Evolutionary conservation across 371 early-diverging fungal species (phyloP).

Genomic region (Zychaea mexicana): DNA sequence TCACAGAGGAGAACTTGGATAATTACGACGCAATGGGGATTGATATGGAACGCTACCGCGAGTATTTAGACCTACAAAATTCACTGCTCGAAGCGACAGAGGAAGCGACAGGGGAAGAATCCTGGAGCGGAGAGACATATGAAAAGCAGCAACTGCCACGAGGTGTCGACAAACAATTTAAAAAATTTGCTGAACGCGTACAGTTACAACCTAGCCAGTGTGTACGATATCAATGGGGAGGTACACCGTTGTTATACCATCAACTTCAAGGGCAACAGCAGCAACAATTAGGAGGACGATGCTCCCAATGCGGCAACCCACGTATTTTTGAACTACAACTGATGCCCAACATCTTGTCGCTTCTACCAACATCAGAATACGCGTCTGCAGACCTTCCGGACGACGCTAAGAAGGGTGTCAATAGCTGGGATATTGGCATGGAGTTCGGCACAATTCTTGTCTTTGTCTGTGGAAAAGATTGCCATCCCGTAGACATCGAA

Average conservation of each 20-base stretch:
- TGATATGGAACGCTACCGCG: constrained; percentile 50
- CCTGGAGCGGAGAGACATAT: constrained; percentile 83
- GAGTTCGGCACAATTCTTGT: constrained; percentile 92
- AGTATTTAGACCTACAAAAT: constrained; percentile 52
- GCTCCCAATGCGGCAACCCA: constrained; percentile 70
- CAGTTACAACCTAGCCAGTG: constrained; percentile 83
- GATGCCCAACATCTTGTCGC: constrained; percentile 84
- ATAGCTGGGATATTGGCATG: constrained; percentile 76
- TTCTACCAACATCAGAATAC: constrained; percentile 58
- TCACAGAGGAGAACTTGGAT: constrained; percentile 56
- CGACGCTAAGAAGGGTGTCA: constrained; percentile 12
- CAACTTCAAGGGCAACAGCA: constrained; percentile 33
- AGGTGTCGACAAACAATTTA: constrained; percentile 81
- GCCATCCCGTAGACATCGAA: constrained; percentile 50
- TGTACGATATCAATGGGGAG: constrained; percentile 78
- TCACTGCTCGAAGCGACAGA: constrained; percentile 26
- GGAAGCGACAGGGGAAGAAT: constrained; percentile 38
- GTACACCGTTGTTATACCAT: constrained; percentile 68
- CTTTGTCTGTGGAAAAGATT: constrained; percentile 84
- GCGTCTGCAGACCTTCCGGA: constrained; percentile 28
- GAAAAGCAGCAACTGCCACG: constrained; percentile 74
- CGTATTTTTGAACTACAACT: constrained; percentile 91
- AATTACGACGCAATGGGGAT: constrained; percentile 23
- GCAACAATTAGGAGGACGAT: constrained; percentile 49
- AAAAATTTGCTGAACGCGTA: constrained; percentile 74